These are phyloP conservation scores for Colletotrichum liriopes DNA, from an alignment of 2,329 filamentous ascomycete genomes.

Conservation along the genomic window DNA sequence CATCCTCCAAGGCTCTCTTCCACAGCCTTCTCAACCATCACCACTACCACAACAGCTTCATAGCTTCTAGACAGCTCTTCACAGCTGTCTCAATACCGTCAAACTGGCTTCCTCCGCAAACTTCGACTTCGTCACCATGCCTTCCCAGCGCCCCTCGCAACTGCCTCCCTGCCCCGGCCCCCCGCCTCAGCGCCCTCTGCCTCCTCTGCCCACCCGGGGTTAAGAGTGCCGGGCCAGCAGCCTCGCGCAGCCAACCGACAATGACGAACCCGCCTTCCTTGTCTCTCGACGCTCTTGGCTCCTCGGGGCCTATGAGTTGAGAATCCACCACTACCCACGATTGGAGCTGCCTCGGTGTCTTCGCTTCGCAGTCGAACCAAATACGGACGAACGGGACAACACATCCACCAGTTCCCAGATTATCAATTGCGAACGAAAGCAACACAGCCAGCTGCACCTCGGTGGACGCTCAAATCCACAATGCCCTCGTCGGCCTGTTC, in stretches of 20 bases:
- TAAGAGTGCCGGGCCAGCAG: conserved; percentile 51
- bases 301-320: conserved; percentile 7
- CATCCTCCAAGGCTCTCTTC: conserved; percentile 17
- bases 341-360: conserved; percentile 8
- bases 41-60: conserved; percentile 40
- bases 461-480: not conserved
- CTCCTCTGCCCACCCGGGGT: conserved; percentile 74
- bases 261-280: not conserved
- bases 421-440: conserved; percentile 34
- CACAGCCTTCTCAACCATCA: conserved; percentile 34
- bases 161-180: conserved; percentile 78
- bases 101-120: conserved; percentile 44
- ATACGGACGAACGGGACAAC: conserved; percentile 3
- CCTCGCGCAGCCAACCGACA: conserved; percentile 31
- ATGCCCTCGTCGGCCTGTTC: not conserved
- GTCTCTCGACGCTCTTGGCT: conserved; percentile 3
- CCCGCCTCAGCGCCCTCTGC: conserved; percentile 75
- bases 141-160: conserved; percentile 75
- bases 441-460: not conserved
- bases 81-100: conserved; percentile 39
- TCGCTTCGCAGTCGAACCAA: conserved; percentile 13
- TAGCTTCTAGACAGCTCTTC: conserved; percentile 17
- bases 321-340: not conserved
- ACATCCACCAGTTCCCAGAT: not conserved
- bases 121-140: conserved; percentile 60